Evolutionary conservation across 176 grass and related monocot species (phyloP), one percentile per base, ranked within the genome.

Genomic region (Cenchrus purpureus): DNA sequence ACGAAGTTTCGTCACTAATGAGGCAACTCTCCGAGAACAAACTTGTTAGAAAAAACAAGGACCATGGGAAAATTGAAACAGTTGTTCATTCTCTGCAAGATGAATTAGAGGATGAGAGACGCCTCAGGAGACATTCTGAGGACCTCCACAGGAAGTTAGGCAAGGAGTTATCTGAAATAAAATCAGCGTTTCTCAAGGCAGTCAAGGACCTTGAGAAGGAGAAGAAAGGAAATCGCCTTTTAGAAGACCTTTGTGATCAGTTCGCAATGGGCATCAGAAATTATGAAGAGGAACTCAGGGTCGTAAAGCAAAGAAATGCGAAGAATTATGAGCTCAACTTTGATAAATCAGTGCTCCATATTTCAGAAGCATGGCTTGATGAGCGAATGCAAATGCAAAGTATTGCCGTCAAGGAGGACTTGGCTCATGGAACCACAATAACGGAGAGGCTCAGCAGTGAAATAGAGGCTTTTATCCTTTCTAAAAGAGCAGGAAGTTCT

Each of bases 321-420:
- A 91, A 91, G 69, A 85, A 74, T 71, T 79, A 78, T 72, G 90
- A 86, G 63, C 57, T 81, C 77, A 91, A 86, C 25, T 90, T 97
- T 86, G 95, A 97, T 87, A 90, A 89, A 73, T 79, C 89, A 51
- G 83, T 92, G 73, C 92, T 97, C 80, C 92, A 97, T 85, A 78
- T 94, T 76, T 76, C 83, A 20, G 95, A 94, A 90, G 78, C 92
- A 65, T 97, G 95, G 95, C 77, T 97, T 59, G 95, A 97, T 75
- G 95, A 94, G 72, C 81, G 95, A 73, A 79, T 92, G 83, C 92
- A 97, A 84, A 94, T 97, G 90, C 90, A 97, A 88, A 90, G 90
- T 78, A 84, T 80, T 43, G 76, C 94, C 76, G 54, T 54, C 48
- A 87, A 79, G 3, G 81, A 70, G 62, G 86, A 89, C 68, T 74